Percentiles rank a stretch among this genome's conserved stretches.
Conservation (phyloP, 345 rosid species). For the Syzygium oleosum region DNA sequence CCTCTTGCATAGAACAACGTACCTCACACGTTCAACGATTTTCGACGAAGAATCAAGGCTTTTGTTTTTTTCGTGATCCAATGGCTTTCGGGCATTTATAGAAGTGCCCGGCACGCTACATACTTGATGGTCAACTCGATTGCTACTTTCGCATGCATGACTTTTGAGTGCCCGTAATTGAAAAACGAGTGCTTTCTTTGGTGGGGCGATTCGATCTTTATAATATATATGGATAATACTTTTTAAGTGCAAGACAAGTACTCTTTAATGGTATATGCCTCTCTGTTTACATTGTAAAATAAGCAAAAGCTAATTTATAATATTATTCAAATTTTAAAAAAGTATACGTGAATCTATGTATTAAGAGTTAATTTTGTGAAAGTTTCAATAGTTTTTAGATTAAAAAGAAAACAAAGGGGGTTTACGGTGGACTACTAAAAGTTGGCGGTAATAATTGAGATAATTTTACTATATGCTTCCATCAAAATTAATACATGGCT, state of each 20-base stretch:
- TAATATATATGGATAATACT: neutral
- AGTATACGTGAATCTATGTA: neutral
- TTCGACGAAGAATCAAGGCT: neutral
- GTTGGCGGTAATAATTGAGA: neutral
- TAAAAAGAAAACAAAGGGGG: neutral
- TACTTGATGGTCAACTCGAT: neutral
- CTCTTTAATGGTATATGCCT: neutral
- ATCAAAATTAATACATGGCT: neutral
- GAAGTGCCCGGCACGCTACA: neutral
- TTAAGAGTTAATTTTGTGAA: neutral
- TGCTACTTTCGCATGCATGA: neutral
- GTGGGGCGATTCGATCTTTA: neutral
- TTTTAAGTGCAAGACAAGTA: neutral
- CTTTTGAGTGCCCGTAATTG: neutral
- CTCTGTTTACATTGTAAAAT: neutral
- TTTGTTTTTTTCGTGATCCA: neutral
- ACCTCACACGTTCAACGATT: neutral
- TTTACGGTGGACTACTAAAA: too few relatives aligned
- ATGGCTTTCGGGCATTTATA: neutral
- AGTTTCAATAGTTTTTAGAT: neutral
- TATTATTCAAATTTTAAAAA: neutral
- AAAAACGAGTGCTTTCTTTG: neutral
- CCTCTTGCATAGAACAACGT: neutral
- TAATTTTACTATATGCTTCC: neutral
- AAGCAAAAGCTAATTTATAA: neutral